Percentiles rank a stretch among this genome's conserved stretches.
Evolutionary conservation across 208 protist genomes (phyloP).

Genomic region (Leishmania guyanensis): DNA sequence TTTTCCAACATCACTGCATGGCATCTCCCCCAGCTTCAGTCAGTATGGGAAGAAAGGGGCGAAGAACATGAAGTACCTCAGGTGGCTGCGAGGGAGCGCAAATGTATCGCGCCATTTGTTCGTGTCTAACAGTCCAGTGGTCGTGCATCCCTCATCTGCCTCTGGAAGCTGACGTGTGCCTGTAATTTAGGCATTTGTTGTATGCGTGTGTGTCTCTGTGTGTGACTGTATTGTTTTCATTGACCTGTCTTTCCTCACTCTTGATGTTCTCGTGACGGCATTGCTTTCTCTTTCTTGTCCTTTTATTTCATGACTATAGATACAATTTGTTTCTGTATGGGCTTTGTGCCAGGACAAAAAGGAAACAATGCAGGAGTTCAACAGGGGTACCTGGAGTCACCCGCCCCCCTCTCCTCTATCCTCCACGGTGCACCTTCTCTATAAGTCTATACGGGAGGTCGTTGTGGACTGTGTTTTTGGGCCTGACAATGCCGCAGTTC

Average conservation of each 20-base stretch:
- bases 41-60: background rate
- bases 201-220: background rate
- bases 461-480: background rate
- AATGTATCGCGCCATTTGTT: background rate
- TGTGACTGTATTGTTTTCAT: slow-evolving; percentile 1
- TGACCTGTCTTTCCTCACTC: background rate
- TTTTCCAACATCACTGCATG: background rate
- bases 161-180: background rate
- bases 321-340: slow-evolving; percentile 15
- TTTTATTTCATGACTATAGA: slow-evolving; percentile 14
- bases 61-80: background rate
- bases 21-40: background rate
- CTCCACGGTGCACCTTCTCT: background rate
- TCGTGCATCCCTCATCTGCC: background rate
- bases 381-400: background rate
- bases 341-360: background rate
- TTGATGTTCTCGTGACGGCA: background rate
- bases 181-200: background rate
- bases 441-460: background rate
- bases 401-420: background rate
- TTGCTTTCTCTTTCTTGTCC: slow-evolving; percentile 12
- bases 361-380: background rate
- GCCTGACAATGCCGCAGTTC: background rate
- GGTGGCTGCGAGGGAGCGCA: background rate
- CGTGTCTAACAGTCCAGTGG: background rate